A percentile compares a stretch with the other conserved stretches of the same genome.
These are phyloP conservation scores for Geotrichum reessii DNA, from an alignment of 1,139 yeast genomes.

Conservation along the genomic window DNA sequence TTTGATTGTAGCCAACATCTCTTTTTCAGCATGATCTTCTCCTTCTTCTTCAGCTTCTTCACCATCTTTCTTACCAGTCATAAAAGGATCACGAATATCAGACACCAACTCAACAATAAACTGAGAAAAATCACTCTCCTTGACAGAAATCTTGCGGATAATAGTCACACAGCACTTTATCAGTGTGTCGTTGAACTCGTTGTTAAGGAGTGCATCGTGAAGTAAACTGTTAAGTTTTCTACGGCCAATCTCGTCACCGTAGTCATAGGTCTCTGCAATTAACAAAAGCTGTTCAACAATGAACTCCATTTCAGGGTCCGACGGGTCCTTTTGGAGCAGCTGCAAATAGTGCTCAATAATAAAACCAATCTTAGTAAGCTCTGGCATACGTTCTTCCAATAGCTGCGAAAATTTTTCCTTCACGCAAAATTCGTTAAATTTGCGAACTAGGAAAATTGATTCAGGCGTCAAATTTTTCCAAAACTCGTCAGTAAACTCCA, in stretches of 20 bases:
- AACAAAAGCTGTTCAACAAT: slow-evolving; percentile 67
- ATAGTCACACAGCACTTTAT: slow-evolving; percentile 58
- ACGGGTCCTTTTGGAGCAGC: slow-evolving; percentile 42
- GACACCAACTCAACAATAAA: slow-evolving; percentile 83
- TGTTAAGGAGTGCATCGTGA: slow-evolving; percentile 39
- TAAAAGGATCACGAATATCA: slow-evolving; percentile 59
- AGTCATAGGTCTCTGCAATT: slow-evolving; percentile 70
- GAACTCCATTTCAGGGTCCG: slow-evolving; percentile 60
- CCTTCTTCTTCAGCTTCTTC: slow-evolving; percentile 15
- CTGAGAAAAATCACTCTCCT: slow-evolving; percentile 76
- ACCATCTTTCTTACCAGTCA: slow-evolving; percentile 26
- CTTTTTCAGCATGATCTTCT: slow-evolving; percentile 15
- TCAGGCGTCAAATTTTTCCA: slow-evolving; percentile 75
- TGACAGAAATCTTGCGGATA: slow-evolving; percentile 63
- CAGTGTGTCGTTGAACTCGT: slow-evolving; percentile 48
- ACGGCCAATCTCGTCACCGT: slow-evolving; percentile 87
- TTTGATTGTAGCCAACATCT: slow-evolving; percentile 44
- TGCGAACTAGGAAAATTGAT: slow-evolving; percentile 63
- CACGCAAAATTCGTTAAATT: slow-evolving; percentile 60
- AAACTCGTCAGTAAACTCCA: slow-evolving; percentile 52
- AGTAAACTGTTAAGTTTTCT: slow-evolving; percentile 70
- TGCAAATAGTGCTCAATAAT: slow-evolving; percentile 50
- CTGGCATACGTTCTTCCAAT: slow-evolving; percentile 73
- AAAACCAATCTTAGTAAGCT: slow-evolving; percentile 64
- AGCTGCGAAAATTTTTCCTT: slow-evolving; percentile 44